Evolutionary conservation across 495 filamentous ascomycete species (phyloP).

Genomic region (Xanthoparmelia taractica): DNA sequence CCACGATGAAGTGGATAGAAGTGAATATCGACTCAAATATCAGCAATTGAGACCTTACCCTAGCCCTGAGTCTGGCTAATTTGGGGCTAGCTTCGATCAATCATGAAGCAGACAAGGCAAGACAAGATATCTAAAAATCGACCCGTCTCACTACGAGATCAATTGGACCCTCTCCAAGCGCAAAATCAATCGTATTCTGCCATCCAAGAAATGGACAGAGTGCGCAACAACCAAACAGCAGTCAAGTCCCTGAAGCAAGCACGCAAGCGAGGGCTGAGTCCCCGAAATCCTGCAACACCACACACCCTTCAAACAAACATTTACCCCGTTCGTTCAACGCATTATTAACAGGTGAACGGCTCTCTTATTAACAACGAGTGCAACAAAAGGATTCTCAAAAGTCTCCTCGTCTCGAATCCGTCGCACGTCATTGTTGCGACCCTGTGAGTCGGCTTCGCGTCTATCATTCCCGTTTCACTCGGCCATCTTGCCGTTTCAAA

Average conservation of each 20-base stretch:
- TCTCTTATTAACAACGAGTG: background rate
- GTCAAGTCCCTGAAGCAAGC: background rate
- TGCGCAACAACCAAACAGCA: background rate
- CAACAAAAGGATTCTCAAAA: background rate
- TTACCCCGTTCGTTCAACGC: background rate
- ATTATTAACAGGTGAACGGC: background rate
- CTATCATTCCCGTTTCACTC: background rate
- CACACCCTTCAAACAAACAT: background rate
- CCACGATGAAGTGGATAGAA: background rate
- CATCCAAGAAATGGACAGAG: background rate
- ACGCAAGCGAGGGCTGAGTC: background rate
- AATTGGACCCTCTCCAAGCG: too few species aligned
- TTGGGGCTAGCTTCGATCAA: background rate
- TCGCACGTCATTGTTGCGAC: background rate
- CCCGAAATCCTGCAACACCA: slow-evolving; percentile 1
- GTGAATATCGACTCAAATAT: background rate
- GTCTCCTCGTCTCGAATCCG: background rate
- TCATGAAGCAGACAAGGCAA: too few species aligned
- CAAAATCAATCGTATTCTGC: too few species aligned
- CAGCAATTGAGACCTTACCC: background rate
- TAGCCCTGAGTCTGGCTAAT: background rate
- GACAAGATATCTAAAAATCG: too few species aligned
- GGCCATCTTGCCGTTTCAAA: background rate
- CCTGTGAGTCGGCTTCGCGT: background rate
- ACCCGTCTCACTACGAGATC: too few species aligned